Percentiles rank a stretch among this genome's conserved stretches.
Conservation (phyloP, 805 yeast genomes). For the Zygosaccharomyces siamensis region DNA sequence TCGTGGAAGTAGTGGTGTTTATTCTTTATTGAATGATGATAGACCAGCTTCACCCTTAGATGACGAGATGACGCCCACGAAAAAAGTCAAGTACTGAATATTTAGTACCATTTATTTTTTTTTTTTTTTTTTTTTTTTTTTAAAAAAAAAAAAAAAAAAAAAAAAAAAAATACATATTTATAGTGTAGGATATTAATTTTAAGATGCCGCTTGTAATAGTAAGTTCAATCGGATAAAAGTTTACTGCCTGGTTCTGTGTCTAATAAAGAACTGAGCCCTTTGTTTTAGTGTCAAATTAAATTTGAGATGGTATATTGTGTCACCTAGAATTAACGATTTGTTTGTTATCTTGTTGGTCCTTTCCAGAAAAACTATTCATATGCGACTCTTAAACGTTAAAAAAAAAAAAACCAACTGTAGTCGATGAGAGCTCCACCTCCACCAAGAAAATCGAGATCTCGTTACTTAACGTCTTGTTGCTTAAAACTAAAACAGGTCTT, state of each 20-base stretch:
- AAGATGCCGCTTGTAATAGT: no score
- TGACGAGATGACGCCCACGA: conserved; percentile 9
- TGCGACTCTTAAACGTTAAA: background rate
- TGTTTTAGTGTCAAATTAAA: background rate
- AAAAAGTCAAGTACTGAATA: conserved; percentile 10
- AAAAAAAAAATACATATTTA: no score
- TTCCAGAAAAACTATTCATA: background rate
- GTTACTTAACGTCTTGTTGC: conserved; percentile 15
- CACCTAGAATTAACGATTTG: background rate
- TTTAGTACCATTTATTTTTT: background rate
- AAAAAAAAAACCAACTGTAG: background rate
- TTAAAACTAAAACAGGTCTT: conserved; percentile 17
- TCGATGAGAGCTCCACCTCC: conserved; percentile 34
- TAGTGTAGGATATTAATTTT: no score
- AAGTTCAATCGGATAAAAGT: no score
- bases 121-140: no score
- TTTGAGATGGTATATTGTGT: background rate
- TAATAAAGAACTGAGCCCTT: no score
- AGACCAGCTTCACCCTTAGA: conserved; percentile 10
- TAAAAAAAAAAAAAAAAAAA: no score
- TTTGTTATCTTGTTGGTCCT: background rate
- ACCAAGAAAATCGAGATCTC: conserved; percentile 27
- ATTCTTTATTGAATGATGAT: conserved; percentile 18
- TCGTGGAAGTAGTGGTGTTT: conserved; percentile 20
- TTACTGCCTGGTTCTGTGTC: no score